Conservation (phyloP, 2,329 filamentous ascomycete genomes). For the Pseudogymnoascus sp. region DNA sequence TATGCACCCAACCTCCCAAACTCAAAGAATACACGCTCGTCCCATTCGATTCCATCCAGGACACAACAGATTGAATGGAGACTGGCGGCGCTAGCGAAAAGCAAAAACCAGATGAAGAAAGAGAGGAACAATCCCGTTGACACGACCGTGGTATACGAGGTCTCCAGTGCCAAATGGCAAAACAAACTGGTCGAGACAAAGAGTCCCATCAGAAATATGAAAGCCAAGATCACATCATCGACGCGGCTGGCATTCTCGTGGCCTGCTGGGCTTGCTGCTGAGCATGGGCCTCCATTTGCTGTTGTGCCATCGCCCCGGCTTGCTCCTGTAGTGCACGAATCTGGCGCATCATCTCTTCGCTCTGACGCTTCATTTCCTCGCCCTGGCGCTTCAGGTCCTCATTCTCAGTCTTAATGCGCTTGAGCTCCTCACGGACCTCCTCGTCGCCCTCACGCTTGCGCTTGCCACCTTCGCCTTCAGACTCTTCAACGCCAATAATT, state of each 20-base stretch:
- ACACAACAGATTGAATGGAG: not conserved
- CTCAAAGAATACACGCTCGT: constrained; percentile 2
- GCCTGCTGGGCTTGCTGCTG: constrained; percentile 2
- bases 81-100: not conserved
- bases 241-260: constrained; percentile 1
- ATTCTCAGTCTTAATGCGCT: constrained; percentile 59
- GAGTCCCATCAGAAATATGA: not conserved
- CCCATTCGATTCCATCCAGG: constrained; percentile 1
- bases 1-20: constrained; percentile 2
- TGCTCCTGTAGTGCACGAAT: constrained; percentile 6
- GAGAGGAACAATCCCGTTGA: not conserved
- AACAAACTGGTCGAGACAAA: not conserved
- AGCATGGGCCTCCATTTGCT: constrained; percentile 3
- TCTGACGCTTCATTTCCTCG: constrained; percentile 36
- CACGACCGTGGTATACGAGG: not conserved
- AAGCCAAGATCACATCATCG: constrained; percentile 3
- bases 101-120: not conserved
- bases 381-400: constrained; percentile 48
- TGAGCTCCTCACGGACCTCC: constrained; percentile 54
- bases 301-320: constrained; percentile 1
- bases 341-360: constrained; percentile 14
- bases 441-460: constrained; percentile 35
- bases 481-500: constrained; percentile 33
- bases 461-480: constrained; percentile 38
- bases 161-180: not conserved